phyloP scores from a whole-genome alignment of 2,329 filamentous ascomycete genomes.

The Paramyrothecium sp. region DNA sequence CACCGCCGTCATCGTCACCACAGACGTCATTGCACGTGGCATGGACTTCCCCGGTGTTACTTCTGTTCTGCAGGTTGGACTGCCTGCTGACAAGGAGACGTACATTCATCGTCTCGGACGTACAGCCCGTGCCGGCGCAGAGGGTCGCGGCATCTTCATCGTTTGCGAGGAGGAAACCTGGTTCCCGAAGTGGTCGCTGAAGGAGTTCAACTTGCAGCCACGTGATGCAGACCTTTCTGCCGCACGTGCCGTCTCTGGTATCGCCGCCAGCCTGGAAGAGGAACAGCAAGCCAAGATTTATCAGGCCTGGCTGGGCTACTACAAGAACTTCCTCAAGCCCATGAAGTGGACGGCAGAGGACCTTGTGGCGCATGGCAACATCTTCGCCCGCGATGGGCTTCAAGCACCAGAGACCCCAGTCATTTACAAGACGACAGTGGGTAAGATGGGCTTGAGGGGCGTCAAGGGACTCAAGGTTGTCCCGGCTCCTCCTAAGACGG shows the following conservation, averaged over 20 bases:
- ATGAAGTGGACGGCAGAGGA: constrained; percentile 39
- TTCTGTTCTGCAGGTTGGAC: constrained; percentile 63
- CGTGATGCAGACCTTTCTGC: constrained; percentile 44
- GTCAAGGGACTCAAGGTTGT: constrained; percentile 46
- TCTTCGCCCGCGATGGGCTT: constrained; percentile 46
- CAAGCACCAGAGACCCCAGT: constrained; percentile 44
- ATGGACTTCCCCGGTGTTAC: constrained; percentile 73
- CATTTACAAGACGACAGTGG: constrained; percentile 44
- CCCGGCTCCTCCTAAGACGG: constrained; percentile 36
- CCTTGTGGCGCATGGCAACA: constrained; percentile 51
- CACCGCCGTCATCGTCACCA: constrained; percentile 60
- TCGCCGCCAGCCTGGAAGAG: constrained; percentile 42
- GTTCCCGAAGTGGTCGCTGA: constrained; percentile 49
- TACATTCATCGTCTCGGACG: constrained; percentile 69
- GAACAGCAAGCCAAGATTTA: constrained; percentile 47
- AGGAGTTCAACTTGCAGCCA: constrained; percentile 51
- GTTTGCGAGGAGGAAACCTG: constrained; percentile 49
- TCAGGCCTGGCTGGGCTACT: constrained; percentile 57
- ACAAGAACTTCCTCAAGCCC: constrained; percentile 48
- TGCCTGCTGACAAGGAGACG: constrained; percentile 58
- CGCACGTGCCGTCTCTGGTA: constrained; percentile 30
- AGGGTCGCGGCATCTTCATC: constrained; percentile 62
- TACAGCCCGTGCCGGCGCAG: constrained; percentile 63
- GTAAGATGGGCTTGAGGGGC: constrained; percentile 59
- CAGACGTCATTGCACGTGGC: constrained; percentile 69